phyloP scores from a whole-genome alignment of 768 basidiomycete genomes.

The Termitomyces sp. region DNA sequence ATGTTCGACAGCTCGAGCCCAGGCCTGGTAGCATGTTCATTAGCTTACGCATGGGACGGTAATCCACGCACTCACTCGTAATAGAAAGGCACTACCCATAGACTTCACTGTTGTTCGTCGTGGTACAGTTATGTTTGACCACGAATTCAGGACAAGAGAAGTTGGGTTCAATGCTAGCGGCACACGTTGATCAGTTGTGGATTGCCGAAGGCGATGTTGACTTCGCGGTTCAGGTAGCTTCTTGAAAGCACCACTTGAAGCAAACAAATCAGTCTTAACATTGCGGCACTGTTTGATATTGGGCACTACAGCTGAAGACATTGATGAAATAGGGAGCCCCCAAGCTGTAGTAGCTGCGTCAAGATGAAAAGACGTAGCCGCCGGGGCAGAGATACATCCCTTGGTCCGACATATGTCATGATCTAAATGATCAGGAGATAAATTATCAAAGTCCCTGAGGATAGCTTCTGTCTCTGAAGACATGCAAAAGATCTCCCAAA shows the following conservation, averaged over 20 bases:
- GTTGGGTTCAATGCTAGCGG: neutral
- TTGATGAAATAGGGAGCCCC: neutral
- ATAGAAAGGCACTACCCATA: neutral
- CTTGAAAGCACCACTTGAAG: neutral
- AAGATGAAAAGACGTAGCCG: neutral
- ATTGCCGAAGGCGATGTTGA: neutral
- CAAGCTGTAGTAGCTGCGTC: neutral
- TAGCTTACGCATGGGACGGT: too few relatives aligned
- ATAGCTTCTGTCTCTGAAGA: neutral
- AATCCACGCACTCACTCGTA: neutral
- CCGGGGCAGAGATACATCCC: neutral
- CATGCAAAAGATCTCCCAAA: conserved; percentile 6
- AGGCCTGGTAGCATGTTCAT: conserved; percentile 2
- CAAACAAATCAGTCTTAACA: too few relatives aligned
- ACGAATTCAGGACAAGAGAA: neutral
- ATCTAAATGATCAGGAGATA: neutral
- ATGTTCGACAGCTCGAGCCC: conserved; percentile 10
- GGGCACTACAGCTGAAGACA: neutral
- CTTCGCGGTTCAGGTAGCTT: neutral
- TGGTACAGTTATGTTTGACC: neutral
- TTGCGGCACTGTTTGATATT: neutral
- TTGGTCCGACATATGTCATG: neutral
- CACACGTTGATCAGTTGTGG: neutral
- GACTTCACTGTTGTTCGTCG: neutral
- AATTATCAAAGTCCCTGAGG: neutral